phyloP scores from a whole-genome alignment of 106 monocot species.

The Iris macrosiphon region DNA sequence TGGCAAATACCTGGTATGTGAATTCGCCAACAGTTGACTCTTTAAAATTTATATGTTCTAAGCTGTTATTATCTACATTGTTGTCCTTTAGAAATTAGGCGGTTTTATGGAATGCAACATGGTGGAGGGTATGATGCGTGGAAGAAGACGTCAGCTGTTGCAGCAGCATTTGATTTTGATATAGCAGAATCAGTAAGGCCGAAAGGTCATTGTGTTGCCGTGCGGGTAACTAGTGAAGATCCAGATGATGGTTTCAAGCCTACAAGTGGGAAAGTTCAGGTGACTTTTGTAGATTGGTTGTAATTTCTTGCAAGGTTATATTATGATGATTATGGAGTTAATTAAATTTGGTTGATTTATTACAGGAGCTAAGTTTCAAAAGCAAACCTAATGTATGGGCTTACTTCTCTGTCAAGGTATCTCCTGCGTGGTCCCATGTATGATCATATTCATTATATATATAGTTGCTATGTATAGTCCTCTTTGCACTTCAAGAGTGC shows the following conservation, averaged over 20 bases:
- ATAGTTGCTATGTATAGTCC: no score
- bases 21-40: neutral
- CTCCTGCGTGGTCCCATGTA: no score
- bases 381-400: constrained; percentile 99
- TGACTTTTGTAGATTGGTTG: constrained; percentile 7
- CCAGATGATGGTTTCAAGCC: constrained; percentile 99
- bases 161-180: constrained; percentile 90
- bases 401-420: constrained; percentile 99
- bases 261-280: constrained; percentile 98
- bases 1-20: constrained; percentile 96
- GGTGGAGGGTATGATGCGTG: constrained; percentile 90
- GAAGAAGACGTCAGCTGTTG: constrained; percentile 73
- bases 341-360: constrained; percentile 7
- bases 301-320: constrained; percentile 1
- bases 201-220: constrained; percentile 95
- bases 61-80: constrained; percentile 5
- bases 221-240: constrained; percentile 95
- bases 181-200: constrained; percentile 78
- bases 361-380: constrained; percentile 90
- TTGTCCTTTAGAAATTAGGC: constrained; percentile 72
- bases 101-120: constrained; percentile 86
- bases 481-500: no score
- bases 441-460: no score
- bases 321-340: neutral
- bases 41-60: neutral